phyloP scores from a whole-genome alignment of 2,329 filamentous ascomycete genomes.

The Neofusicoccum sp. region DNA sequence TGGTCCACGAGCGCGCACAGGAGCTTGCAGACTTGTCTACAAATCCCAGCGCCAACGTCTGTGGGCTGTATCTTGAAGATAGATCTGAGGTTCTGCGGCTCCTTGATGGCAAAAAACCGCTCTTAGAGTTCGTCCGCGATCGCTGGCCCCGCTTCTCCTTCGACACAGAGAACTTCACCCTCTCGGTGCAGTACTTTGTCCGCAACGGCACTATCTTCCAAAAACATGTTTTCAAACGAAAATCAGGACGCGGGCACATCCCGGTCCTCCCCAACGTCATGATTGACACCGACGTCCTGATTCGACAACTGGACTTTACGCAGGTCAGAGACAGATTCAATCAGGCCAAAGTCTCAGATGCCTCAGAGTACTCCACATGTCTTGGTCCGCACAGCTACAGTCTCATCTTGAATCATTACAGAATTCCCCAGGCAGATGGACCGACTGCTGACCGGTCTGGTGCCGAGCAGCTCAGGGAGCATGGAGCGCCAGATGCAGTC shows the following conservation, averaged over 20 bases:
- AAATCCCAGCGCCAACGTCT: neutral
- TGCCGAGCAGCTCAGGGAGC: neutral
- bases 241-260: neutral
- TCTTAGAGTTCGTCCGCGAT: neutral
- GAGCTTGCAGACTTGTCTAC: neutral
- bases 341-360: neutral
- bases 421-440: neutral
- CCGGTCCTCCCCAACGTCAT: neutral
- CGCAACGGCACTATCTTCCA: neutral
- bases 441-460: neutral
- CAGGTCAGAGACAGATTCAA: neutral
- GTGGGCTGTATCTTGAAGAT: constrained; percentile 1
- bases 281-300: constrained; percentile 7
- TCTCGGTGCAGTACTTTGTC: constrained; percentile 1
- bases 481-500: neutral
- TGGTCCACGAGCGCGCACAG: neutral
- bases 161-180: neutral
- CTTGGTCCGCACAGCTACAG: constrained; percentile 1
- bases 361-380: neutral
- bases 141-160: constrained; percentile 3
- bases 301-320: neutral
- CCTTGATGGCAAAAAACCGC: neutral
- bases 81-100: neutral
- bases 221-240: neutral
- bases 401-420: neutral